Evolutionary conservation across 208 protist genomes (phyloP).

Genomic region (Herpetomonas tarakana): DNA sequence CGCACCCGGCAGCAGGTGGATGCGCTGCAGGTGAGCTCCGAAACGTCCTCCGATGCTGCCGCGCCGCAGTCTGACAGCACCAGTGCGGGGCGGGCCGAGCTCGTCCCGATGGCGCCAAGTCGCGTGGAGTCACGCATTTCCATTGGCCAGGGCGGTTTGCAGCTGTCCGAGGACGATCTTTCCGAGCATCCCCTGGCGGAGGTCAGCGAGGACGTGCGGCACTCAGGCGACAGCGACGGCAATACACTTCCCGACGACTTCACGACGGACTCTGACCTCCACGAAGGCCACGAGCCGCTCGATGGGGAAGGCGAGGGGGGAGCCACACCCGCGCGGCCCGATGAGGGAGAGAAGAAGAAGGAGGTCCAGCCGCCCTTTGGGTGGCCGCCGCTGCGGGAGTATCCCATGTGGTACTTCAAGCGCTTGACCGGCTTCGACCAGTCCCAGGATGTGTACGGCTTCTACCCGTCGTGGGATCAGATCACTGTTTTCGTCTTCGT

Average conservation of each 20-base stretch:
- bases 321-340: not conserved
- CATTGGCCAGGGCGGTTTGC: constrained; percentile 14
- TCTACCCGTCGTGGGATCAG: constrained; percentile 42
- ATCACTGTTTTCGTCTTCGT: constrained; percentile 49
- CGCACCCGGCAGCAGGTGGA: not conserved
- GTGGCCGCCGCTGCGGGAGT: constrained; percentile 28
- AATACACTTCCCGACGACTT: not conserved
- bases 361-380: constrained; percentile 18
- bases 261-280: not conserved
- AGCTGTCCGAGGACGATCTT: constrained; percentile 22
- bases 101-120: not conserved
- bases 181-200: constrained; percentile 12
- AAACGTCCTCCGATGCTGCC: not conserved
- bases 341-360: constrained; percentile 3
- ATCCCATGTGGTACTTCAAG: constrained; percentile 51
- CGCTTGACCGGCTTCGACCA: constrained; percentile 56
- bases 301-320: not conserved
- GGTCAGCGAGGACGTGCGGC: not conserved
- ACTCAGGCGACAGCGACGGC: not conserved
- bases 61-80: not conserved
- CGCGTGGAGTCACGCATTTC: constrained; percentile 18
- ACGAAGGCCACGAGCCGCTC: constrained; percentile 6
- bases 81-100: not conserved
- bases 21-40: not conserved
- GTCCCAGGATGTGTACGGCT: constrained; percentile 43